phyloP scores from a whole-genome alignment of 805 yeast genomes.

The Ascoidea asiatica region DNA sequence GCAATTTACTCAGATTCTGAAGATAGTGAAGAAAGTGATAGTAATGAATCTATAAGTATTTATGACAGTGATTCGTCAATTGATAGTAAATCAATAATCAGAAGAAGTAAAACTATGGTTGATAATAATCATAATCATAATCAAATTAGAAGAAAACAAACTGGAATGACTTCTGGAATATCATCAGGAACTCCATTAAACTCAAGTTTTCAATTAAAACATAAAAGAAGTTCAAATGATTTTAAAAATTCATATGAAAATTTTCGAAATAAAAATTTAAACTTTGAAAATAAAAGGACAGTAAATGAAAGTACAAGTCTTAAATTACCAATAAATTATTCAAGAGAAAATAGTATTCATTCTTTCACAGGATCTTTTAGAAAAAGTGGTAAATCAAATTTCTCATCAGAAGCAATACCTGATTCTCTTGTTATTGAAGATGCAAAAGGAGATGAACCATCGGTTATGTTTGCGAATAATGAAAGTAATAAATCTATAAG shows the following conservation, averaged over 20 bases:
- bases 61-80: constrained; percentile 5
- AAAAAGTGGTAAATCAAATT: constrained; percentile 37
- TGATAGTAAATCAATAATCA: constrained; percentile 3
- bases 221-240: neutral
- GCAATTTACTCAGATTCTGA: constrained; percentile 17
- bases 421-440: constrained; percentile 53
- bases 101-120: neutral
- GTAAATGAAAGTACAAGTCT: neutral
- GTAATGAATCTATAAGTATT: constrained; percentile 16
- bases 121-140: no score
- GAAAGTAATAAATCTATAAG: no score
- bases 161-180: neutral
- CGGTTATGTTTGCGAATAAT: constrained; percentile 46
- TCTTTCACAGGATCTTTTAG: constrained; percentile 8
- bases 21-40: constrained; percentile 17
- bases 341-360: constrained; percentile 11
- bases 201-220: no score
- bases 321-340: constrained; percentile 3
- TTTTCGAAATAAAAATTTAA: neutral
- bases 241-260: neutral
- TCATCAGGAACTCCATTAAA: constrained; percentile 3
- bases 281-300: neutral
- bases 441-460: constrained; percentile 55
- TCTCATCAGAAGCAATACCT: constrained; percentile 63
- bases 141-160: no score